Base-by-base conservation (phyloP, 106 monocot genomes). In the Dioscorea dumetorum region DNA sequence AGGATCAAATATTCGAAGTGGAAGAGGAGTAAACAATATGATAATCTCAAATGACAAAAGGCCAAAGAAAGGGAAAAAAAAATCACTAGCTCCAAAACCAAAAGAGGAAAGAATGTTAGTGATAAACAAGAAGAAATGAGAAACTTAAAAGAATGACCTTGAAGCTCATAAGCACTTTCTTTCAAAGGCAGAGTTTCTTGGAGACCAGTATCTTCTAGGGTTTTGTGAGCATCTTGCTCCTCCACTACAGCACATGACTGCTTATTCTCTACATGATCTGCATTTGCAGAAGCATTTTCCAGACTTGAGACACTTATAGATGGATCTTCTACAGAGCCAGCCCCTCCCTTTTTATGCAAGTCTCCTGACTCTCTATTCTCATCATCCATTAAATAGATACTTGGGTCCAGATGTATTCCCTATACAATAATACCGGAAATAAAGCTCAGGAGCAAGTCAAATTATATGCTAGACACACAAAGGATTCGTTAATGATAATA, bases 321-420 rank as follows among this genome's bases (percentile, higher is more conserved):
- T 49, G 67, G 68, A 33, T 34, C 57, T 18, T 34, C 60, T 48
- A 18, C 62, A 61, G 62, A 49, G 28, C 54, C 63, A 32, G 70
- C 35, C 13, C 72, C 69, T 20, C 68, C 75, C 57, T 70, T 79
- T 54, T 35, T 73, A 56, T 53, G 58, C 50, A 60, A 61, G 34
- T 67, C 72, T 76, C 22, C 20, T 70, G 34, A 49, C 51, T 79
- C 78, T 58, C 78, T 78, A 31, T 85, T 93, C 62, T 93, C 99
- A 50, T 99, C 93, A 60, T 99, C 93, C 90, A 99, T 87, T 63
- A 99, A 69, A 81, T 99, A 99, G 24, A 99, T 99, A 66, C 99
- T 99, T 49, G 99, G 99, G 83, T 99, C 90, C 79, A 99, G 73
- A 80, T 99, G 99, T 70, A 99, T 92, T 58, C 99, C 99, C 99